A percentile compares a stretch with the other conserved stretches of the same genome.
These are phyloP conservation scores for Penicillium cinerascens DNA, from an alignment of 495 filamentous ascomycete genomes.

Conservation along the genomic window DNA sequence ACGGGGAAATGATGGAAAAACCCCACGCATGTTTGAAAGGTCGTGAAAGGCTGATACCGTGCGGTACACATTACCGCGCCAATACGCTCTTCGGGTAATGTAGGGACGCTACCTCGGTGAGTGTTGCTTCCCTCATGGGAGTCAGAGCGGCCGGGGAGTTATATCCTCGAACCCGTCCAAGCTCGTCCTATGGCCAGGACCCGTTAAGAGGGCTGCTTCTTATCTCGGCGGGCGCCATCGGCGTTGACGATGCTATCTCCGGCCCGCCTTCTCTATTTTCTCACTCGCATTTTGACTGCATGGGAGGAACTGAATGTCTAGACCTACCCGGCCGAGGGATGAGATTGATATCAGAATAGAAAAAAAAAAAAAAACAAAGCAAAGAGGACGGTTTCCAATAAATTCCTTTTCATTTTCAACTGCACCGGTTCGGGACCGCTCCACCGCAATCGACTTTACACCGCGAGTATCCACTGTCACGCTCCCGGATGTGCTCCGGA, in stretches of 20 bases:
- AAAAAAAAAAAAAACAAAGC: not conserved
- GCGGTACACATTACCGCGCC: not conserved
- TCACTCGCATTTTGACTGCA: not conserved
- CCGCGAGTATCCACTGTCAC: not conserved
- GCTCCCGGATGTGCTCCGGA: constrained; percentile 1
- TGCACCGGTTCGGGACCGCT: not conserved
- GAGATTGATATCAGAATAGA: not conserved
- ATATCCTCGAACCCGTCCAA: not conserved
- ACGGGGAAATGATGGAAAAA: not conserved
- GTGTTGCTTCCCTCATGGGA: not conserved
- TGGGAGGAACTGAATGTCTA: too few relatives aligned
- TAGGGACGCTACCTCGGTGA: constrained; percentile 18
- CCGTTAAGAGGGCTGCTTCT: not conserved
- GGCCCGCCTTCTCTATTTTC: not conserved
- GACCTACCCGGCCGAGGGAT: too few relatives aligned
- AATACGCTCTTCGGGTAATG: constrained; percentile 17
- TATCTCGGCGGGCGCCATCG: not conserved
- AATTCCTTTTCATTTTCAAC: not conserved
- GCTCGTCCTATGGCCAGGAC: not conserved
- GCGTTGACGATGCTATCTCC: constrained; percentile 6
- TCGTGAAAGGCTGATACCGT: not conserved
- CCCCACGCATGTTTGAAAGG: not conserved
- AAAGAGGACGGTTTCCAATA: not conserved
- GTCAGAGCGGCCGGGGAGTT: not conserved
- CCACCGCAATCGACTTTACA: not conserved